Evolutionary conservation across 1,284 basidiomycete genomes (phyloP).

Genomic region (Lignosus rhinocerotis): DNA sequence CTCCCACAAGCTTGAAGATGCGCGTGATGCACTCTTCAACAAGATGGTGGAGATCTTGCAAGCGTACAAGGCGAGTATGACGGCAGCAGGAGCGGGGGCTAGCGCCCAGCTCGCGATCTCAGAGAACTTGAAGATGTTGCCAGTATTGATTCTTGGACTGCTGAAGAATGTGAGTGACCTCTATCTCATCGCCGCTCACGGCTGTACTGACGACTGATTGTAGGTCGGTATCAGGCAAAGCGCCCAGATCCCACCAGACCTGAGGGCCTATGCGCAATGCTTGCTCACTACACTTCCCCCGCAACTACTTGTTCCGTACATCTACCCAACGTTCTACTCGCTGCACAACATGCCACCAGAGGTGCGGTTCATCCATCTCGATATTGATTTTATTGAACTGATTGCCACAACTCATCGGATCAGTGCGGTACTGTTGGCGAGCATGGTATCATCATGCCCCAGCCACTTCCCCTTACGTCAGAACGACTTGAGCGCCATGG

Average conservation of each 20-base stretch:
- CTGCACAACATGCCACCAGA: constrained; percentile 96
- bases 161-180: constrained; percentile 82
- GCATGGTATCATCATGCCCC: constrained; percentile 80
- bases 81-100: constrained; percentile 87
- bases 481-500: constrained; percentile 95
- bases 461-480: constrained; percentile 88
- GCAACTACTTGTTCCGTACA: constrained; percentile 90
- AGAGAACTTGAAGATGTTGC: constrained; percentile 93
- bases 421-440: constrained; percentile 83
- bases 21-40: constrained; percentile 87
- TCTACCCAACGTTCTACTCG: constrained; percentile 94
- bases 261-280: constrained; percentile 93
- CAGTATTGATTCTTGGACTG: constrained; percentile 85
- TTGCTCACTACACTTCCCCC: constrained; percentile 90
- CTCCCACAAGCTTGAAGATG: constrained; percentile 91
- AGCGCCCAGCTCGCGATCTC: constrained; percentile 92
- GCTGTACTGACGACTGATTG: neutral
- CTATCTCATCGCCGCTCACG: neutral
- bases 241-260: constrained; percentile 93
- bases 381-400: neutral
- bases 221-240: constrained; percentile 94
- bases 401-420: neutral
- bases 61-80: constrained; percentile 97
- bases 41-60: constrained; percentile 89
- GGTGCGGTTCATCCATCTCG: constrained; percentile 42